Percentiles rank a stretch among this genome's conserved stretches.
These are phyloP conservation scores for Cercospora sp. DNA, from an alignment of 2,329 filamentous ascomycete genomes.

Conservation along the genomic window DNA sequence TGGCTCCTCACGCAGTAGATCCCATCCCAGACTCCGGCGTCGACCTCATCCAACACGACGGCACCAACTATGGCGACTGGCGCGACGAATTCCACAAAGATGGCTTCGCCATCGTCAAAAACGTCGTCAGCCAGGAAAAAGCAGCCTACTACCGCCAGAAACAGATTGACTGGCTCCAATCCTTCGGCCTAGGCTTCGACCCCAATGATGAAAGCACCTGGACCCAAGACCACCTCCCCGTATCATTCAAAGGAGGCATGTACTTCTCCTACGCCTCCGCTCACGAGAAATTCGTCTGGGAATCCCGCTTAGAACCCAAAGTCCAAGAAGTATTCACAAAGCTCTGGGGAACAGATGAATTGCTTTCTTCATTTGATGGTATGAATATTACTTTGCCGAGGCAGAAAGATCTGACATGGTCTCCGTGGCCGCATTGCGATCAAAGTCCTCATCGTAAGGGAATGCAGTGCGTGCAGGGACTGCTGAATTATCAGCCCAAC, in stretches of 20 bases:
- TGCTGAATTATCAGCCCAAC: constrained; percentile 49
- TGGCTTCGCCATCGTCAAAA: constrained; percentile 37
- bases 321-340: constrained; percentile 46
- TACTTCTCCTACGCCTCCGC: constrained; percentile 43
- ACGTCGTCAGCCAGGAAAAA: constrained; percentile 30
- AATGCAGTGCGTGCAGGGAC: constrained; percentile 46
- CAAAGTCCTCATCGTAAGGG: constrained; percentile 46
- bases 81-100: constrained; percentile 36
- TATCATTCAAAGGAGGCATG: constrained; percentile 49
- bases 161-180: constrained; percentile 38
- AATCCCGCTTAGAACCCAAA: constrained; percentile 44
- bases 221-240: constrained; percentile 47
- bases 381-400: constrained; percentile 49
- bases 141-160: constrained; percentile 35
- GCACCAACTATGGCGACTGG: constrained; percentile 33
- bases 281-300: constrained; percentile 50
- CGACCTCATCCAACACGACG: constrained; percentile 27
- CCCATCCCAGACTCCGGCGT: constrained; percentile 25
- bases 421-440: constrained; percentile 48
- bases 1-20: constrained; percentile 24
- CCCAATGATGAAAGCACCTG: constrained; percentile 42
- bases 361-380: constrained; percentile 38
- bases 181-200: constrained; percentile 37
- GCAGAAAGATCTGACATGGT: constrained; percentile 42
- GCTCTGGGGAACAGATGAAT: constrained; percentile 43